Base-by-base conservation (phyloP, 1,284 basidiomycete species). In the Hemileia vastatrix region DNA sequence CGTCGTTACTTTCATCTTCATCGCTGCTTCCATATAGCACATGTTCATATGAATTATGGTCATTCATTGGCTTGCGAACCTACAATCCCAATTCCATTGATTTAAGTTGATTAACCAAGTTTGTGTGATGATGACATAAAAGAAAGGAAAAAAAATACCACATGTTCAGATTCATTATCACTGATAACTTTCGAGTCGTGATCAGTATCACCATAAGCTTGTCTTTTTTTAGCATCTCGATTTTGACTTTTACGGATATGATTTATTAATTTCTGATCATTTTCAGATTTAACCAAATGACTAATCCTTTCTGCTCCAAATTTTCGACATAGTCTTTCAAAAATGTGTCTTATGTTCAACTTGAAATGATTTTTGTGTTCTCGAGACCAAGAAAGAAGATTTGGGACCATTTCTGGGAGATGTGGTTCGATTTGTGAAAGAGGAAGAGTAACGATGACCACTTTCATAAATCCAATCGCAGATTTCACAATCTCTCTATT, bases 321-420 rank as follows among this genome's bases (percentile, higher is more conserved):
- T 66, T 92, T 83, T 65, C 94, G 81, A 66, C 98, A 82, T 82
- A 98, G 85, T 51, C 95, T 84, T 80, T 98, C 95, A 70, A 98
- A 91, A 64, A 98, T 92, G 77, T 97, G 93, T 50, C 91, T 84
- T 11, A 96, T 90, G 79, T 96, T 97, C 60, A 83, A 81, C 77
- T 98, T 98, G 83, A 99, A 98, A 76, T 97, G 94, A 74, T 98
- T 96, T 77, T 94, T 94, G 79, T 98, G 93, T 75, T 96, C 92
- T 72, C 94, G 89, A 4, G 90, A 90, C 91, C 94, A 95, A 60
- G 81, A 81, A 23, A 98, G 80, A 15, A 99, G 81, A 0, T 86
- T 87, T 0, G 90, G 88, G 0, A 98, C 88, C 11, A 97, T 81
- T 18, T 81, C 80, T 27, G 81, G 80, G 11, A 98, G 80, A 71